Conservation (phyloP, 2,329 filamentous ascomycete genomes). For the Botrytis squamosa region DNA sequence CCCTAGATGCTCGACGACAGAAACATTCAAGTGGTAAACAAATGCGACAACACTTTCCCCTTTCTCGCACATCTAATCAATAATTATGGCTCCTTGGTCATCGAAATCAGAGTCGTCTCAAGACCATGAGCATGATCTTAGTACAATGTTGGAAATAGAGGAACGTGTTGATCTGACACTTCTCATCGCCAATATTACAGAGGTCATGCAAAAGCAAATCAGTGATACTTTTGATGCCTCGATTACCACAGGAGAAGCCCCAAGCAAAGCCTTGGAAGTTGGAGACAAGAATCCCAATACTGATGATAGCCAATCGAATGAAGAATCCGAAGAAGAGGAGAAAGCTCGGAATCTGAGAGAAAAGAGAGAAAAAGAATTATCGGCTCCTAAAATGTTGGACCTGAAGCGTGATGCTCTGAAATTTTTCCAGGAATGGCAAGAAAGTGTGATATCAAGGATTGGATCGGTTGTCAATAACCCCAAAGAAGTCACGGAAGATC, state of each 20-base stretch:
- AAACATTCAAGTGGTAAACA: neutral
- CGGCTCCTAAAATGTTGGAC: constrained; percentile 54
- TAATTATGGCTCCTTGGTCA: constrained; percentile 29
- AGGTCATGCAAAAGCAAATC: constrained; percentile 55
- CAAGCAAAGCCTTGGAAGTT: constrained; percentile 37
- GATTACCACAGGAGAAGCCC: constrained; percentile 29
- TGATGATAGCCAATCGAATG: constrained; percentile 34
- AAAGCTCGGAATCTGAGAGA: constrained; percentile 37
- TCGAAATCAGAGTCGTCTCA: constrained; percentile 12
- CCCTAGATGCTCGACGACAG: neutral
- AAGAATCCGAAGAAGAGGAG: constrained; percentile 38
- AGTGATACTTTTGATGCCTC: constrained; percentile 50
- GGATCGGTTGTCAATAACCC: constrained; percentile 63
- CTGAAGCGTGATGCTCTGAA: constrained; percentile 67
- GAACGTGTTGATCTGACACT: constrained; percentile 48
- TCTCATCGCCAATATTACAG: constrained; percentile 53
- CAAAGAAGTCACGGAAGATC: constrained; percentile 43
- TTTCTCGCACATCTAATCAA: neutral
- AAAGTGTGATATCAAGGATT: constrained; percentile 65
- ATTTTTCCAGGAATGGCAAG: constrained; percentile 80
- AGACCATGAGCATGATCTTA: constrained; percentile 35
- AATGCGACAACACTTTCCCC: neutral
- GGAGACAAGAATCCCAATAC: constrained; percentile 42
- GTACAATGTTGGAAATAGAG: constrained; percentile 35
- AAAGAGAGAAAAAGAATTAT: constrained; percentile 49